These are phyloP conservation scores for Apophysomyces trapeziformis DNA, from an alignment of 371 early-diverging fungal species.

Conservation along the genomic window DNA sequence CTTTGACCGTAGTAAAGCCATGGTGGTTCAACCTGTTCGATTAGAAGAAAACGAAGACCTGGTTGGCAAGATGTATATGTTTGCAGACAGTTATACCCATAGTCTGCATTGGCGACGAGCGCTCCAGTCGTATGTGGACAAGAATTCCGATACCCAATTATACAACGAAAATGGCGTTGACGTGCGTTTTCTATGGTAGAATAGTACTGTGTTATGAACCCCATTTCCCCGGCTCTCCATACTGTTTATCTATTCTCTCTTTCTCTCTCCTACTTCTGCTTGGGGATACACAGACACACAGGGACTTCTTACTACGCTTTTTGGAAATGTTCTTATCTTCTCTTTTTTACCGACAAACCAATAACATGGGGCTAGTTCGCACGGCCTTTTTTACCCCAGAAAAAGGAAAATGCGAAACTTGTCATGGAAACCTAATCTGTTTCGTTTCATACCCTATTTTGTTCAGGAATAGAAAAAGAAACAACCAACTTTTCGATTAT, in stretches of 20 bases:
- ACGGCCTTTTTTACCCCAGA: too few species aligned
- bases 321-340: too few species aligned
- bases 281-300: too few species aligned
- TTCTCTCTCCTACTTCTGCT: not conserved
- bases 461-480: too few species aligned
- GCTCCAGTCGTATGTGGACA: constrained; percentile 5
- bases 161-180: not conserved
- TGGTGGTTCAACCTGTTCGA: not conserved
- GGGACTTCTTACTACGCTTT: too few species aligned
- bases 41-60: constrained; percentile 8
- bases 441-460: too few species aligned
- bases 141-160: not conserved
- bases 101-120: constrained; percentile 23
- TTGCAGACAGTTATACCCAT: constrained; percentile 18
- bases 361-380: too few species aligned
- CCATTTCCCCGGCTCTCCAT: not conserved
- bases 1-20: constrained; percentile 12
- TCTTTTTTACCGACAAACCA: too few species aligned
- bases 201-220: not conserved
- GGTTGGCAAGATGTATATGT: constrained; percentile 26
- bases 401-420: too few species aligned
- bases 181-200: constrained; percentile 3
- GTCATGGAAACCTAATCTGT: too few species aligned
- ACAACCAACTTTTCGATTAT: too few species aligned
- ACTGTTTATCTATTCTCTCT: not conserved